Evolutionary conservation across 768 basidiomycete genomes (phyloP), one percentile per base, ranked within the genome.

Genomic region (Amanita fuliginea): DNA sequence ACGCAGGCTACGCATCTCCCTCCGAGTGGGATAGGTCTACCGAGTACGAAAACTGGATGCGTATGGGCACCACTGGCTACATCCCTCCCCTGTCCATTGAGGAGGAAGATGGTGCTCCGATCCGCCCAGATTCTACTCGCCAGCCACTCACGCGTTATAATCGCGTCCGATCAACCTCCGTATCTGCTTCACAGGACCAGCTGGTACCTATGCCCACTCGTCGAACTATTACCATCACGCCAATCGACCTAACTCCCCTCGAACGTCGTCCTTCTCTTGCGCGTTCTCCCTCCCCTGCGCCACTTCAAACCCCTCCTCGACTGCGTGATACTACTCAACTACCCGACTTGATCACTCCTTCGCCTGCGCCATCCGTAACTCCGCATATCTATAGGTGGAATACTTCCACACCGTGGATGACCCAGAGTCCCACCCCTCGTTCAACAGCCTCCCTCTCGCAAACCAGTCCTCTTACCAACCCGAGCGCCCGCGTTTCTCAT

Each of bases 351-450:
- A 39, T 66, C 21, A 63, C 68, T n/a, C 76, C 78, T 22, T 79
- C 79, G 2, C 76, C 80, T 3, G 67, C 78, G 5, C 77, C 77
- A 0, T 62, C 75, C 5, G 72, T 74, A 45, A 76, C 80, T 1
- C 80, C 80, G 6, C 69, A 76, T 35, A 64, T 80, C 26, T 80
- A 81, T 59, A 65, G 72, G 1, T 82, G 81, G 81, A 64, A 60
- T 40, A 56, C 41, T 39, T 48, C 60, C 37, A 51, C 61, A 16
- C 62, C 62, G 48, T 57, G 59, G 47, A 59, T 59, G 51, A 65
- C 61, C 35, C 46, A 53, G 22, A 70, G 67, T 40, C 76, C 65
- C 8, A 62, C 61, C 49, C 62, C 57, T 53, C 57, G 47, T 52
- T 64, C 49, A 24, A 7, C 41, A n/a, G n/a, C 41, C 9, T 24